Percentiles rank a stretch among this genome's conserved stretches.
These are phyloP conservation scores for Boletus rex-veris DNA, from an alignment of 768 basidiomycete species.

Conservation along the genomic window DNA sequence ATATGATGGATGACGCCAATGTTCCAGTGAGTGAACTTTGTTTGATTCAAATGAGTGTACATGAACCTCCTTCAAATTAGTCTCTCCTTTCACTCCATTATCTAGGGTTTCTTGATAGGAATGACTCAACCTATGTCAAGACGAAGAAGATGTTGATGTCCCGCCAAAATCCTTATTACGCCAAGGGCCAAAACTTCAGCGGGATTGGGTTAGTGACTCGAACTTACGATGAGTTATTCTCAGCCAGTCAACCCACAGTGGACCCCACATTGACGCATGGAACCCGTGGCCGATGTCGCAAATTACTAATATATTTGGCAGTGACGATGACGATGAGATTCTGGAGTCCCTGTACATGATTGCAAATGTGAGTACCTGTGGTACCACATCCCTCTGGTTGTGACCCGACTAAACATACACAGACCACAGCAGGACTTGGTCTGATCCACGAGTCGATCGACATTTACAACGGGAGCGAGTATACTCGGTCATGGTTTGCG, in stretches of 20 bases:
- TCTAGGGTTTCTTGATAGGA: slow-evolving; percentile 67
- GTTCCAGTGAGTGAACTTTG: slow-evolving; percentile 55
- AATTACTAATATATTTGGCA: slow-evolving; percentile 69
- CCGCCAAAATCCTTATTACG: slow-evolving; percentile 64
- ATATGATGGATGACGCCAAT: slow-evolving; percentile 85
- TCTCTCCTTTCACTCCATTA: slow-evolving; percentile 78
- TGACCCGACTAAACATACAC: slow-evolving; percentile 1
- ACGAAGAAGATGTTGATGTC: slow-evolving; percentile 64
- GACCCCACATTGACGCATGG: slow-evolving; percentile 71
- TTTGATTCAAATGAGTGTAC: neutral
- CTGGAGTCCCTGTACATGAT: slow-evolving; percentile 57
- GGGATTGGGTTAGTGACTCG: slow-evolving; percentile 59
- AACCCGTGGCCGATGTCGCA: slow-evolving; percentile 86
- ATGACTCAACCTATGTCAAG: slow-evolving; percentile 55
- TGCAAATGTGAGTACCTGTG: slow-evolving; percentile 52
- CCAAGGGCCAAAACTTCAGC: slow-evolving; percentile 57
- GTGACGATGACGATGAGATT: slow-evolving; percentile 70
- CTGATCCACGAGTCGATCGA: slow-evolving; percentile 73
- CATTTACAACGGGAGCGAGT: slow-evolving; percentile 53
- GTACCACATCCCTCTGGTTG: neutral
- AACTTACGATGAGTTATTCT: neutral
- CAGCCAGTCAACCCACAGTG: slow-evolving; percentile 37
- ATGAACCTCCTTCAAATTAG: slow-evolving; percentile 31
- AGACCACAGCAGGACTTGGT: slow-evolving; percentile 76
- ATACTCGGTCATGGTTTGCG: slow-evolving; percentile 76